phyloP scores from a whole-genome alignment of 495 filamentous ascomycete species.

The Trichocladium uniseriatum region DNA sequence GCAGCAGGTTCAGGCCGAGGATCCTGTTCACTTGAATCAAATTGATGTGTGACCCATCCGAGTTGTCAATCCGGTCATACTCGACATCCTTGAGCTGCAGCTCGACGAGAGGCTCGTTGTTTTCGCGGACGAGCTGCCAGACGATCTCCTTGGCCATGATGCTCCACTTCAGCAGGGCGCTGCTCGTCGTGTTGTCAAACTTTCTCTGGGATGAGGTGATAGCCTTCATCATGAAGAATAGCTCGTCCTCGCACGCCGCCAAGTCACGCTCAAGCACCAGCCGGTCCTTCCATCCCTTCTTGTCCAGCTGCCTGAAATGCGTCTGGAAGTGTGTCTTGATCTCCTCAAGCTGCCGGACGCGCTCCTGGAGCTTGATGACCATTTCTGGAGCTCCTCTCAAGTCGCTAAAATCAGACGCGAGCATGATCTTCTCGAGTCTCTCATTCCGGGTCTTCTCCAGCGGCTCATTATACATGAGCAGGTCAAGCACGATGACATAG shows the following conservation, averaged over 20 bases:
- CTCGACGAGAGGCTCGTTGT: conserved; percentile 81
- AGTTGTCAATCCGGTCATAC: conserved; percentile 91
- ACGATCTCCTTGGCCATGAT: conserved; percentile 87
- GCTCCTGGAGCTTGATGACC: conserved; percentile 81
- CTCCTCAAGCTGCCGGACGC: conserved; percentile 88
- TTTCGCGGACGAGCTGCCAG: conserved; percentile 87
- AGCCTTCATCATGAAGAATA: conserved; percentile 99
- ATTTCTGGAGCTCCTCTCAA: conserved; percentile 87
- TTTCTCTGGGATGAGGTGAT: conserved; percentile 93
- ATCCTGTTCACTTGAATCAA: conserved; percentile 74
- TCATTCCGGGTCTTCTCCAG: conserved; percentile 91
- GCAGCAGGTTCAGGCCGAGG: conserved; percentile 77
- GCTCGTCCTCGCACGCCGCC: conserved; percentile 82
- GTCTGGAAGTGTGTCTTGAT: conserved; percentile 95
- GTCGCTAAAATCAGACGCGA: conserved; percentile 99
- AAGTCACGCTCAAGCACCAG: conserved; percentile 80
- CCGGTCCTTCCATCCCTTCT: conserved; percentile 83
- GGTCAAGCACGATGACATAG: conserved; percentile 92
- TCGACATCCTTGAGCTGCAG: conserved; percentile 82
- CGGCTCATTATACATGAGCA: conserved; percentile 90
- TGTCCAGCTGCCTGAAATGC: conserved; percentile 78
- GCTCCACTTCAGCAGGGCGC: conserved; percentile 77
- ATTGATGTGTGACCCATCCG: conserved; percentile 93
- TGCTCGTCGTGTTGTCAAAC: conserved; percentile 63
- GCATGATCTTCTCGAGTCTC: conserved; percentile 94